Evolutionary conservation across 2,329 filamentous ascomycete species (phyloP), one percentile per base, ranked within the genome.

Genomic region (Apiospora pterosperma): DNA sequence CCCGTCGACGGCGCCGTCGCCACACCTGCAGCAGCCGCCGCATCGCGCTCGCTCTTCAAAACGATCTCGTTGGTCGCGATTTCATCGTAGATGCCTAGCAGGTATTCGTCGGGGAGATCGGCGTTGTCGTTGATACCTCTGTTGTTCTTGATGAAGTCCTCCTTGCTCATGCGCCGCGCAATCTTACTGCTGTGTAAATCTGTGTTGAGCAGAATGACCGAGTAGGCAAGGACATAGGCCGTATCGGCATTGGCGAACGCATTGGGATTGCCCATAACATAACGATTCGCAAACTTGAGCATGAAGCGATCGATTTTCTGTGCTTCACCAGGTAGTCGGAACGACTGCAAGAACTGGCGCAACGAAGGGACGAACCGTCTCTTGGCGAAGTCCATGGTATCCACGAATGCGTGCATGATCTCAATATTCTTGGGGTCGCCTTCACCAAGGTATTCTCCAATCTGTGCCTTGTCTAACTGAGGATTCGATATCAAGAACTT

Each of bases 291-390:
- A 79, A 98, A 99, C 77, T 99, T 99, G 69, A 99, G 82, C 96
- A 99, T 98, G 79, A 98, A 97, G 59, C 96, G 92, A 87, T 99
- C 96, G 70, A 99, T 99, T 81, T 99, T 99, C 76, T 99, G 96
- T 0, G 94, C 94, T 78, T 99, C 96, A 66, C 96, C 96, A 0
- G 96, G 96, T 16, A 99, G 82, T 67, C 96, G 91, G 82, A 99
- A 99, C 34, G 93, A 92, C 76, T 99, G 96, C 14, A 99, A 81
- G 73, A 99, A 99, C 65, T 93, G 90, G 41, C 96, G 89, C 31
- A 99, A 81, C 16, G 96, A 91, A 77, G 97, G 95, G 7, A 97
- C 95, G 71, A 99, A 99, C 2, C 94, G 90, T 63, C 90, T 92
- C 76, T 94, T 94, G 11, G 88, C 86, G 71, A 99, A 99, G 59